Base-by-base conservation (phyloP, 208 protist species). In the Eutreptiella sp. region DNA sequence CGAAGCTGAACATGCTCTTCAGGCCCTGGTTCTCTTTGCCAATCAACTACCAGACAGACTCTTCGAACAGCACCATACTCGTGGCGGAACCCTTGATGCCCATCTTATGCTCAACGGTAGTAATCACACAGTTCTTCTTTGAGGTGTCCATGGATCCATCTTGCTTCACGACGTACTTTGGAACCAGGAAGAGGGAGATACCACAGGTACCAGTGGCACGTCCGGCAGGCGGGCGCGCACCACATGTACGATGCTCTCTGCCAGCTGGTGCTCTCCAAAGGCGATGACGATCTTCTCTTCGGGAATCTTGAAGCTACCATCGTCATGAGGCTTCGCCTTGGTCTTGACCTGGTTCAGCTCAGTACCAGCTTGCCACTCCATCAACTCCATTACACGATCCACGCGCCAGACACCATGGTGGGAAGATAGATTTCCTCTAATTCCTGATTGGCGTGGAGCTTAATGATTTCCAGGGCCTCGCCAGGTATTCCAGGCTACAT, bases 261-360 rank as follows among this genome's bases (percentile, higher is more conserved):
- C 70, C 60, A 92, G 39, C 65, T 92, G 82, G 71, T 89, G 81
- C 52, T 92, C 87, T 39, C 87, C 87, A 35, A 77, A 78, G 1
- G 84, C 89, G 61, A 92, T 90, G 72, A 88, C 89, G 52, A 90
- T 90, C 68, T 89, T 90, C 16, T 79, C 89, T 41, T 84, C 87
- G 19, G 59, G 84, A 46, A 92, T 75, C 53, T 67, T 76, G 77
- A 87, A 92, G 23, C 70, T 79, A 42, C 84, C 84, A 70, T 88
- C 75, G 16, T 16, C 53, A 29, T 59, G 48, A 7, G 73, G 75
- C 72, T 81, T 78, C 14, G 87, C 84, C 54, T 79, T 84, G 34
- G 84, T 87, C 63, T 79, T 79, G 26, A 89, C 80, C 63, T 89
- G 81, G 1, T 72, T 73, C 33, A 89, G 70, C 65, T 89, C 83